Evolutionary conservation across 768 basidiomycete genomes (phyloP).

Genomic region (Rickenella mellea): DNA sequence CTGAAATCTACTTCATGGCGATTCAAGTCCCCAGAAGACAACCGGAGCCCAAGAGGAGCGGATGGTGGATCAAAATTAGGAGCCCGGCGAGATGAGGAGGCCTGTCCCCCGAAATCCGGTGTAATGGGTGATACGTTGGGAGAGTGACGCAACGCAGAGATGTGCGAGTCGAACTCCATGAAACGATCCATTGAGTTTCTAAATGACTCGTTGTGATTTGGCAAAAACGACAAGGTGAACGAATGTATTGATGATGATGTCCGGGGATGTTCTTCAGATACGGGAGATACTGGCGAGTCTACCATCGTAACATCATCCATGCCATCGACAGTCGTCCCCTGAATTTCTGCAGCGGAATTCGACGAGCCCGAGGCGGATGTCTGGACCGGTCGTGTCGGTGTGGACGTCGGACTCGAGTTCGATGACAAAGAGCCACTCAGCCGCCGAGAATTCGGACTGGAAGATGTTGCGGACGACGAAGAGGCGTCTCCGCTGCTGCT

Average conservation of each 20-base stretch:
- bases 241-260: conserved; percentile 9
- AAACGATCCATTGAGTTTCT: conserved; percentile 41
- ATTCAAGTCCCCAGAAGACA: too few relatives aligned
- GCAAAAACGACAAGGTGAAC: conserved; percentile 8
- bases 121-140: too few relatives aligned
- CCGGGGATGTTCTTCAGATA: conserved; percentile 14
- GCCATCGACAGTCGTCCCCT: too few relatives aligned
- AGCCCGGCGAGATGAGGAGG: too few relatives aligned
- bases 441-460: conserved; percentile 23
- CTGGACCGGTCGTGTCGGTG: background rate
- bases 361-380: conserved; percentile 18
- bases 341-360: conserved; percentile 36
- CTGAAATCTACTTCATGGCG: too few relatives aligned
- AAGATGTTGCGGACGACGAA: conserved; percentile 26
- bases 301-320: too few relatives aligned
- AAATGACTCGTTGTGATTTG: conserved; percentile 26
- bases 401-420: background rate
- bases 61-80: too few relatives aligned
- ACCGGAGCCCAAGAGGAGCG: too few relatives aligned
- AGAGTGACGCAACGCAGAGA: conserved; percentile 36
- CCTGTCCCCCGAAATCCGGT: too few relatives aligned
- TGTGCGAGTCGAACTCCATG: conserved; percentile 44
- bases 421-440: too few relatives aligned
- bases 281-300: conserved; percentile 38
- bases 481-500: conserved; percentile 28